Evolutionary conservation across 139 green algal species (phyloP).

Genomic region (Chlorella sp.): DNA sequence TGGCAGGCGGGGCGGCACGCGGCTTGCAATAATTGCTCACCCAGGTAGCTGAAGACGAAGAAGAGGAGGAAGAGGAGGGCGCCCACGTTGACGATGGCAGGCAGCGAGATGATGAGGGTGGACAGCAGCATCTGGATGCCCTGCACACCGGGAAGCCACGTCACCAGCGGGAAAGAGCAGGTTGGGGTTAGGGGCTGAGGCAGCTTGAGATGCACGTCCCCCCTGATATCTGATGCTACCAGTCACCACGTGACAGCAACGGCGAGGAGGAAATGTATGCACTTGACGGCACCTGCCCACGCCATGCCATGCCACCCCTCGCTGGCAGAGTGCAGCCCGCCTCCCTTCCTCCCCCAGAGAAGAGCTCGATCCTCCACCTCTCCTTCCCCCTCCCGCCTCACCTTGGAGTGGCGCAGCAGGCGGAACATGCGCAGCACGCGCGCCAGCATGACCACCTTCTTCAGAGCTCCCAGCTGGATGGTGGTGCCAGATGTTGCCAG

Average conservation of each 20-base stretch:
- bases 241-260: too few species aligned
- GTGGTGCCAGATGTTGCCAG: constrained; percentile 35
- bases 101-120: constrained; percentile 79
- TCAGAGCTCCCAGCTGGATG: constrained; percentile 43
- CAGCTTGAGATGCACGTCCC: too few species aligned
- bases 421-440: constrained; percentile 72
- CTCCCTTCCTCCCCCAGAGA: too few species aligned
- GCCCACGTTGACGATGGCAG: constrained; percentile 82
- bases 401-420: constrained; percentile 62
- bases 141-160: constrained; percentile 46
- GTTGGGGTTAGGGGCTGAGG: background rate
- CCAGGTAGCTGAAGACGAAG: constrained; percentile 87
- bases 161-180: too few species aligned
- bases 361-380: too few species aligned
- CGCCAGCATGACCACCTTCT: constrained; percentile 72
- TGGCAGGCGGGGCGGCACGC: too few species aligned
- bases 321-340: background rate
- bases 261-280: too few species aligned
- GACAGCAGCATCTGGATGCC: constrained; percentile 69
- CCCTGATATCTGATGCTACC: too few species aligned
- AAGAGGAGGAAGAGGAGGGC: constrained; percentile 78
- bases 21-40: too few species aligned
- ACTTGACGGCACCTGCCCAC: too few species aligned
- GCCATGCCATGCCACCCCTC: background rate
- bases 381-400: background rate